Base-by-base conservation (phyloP, 1,139 yeast species). In the Yamadazyma diddensiae region DNA sequence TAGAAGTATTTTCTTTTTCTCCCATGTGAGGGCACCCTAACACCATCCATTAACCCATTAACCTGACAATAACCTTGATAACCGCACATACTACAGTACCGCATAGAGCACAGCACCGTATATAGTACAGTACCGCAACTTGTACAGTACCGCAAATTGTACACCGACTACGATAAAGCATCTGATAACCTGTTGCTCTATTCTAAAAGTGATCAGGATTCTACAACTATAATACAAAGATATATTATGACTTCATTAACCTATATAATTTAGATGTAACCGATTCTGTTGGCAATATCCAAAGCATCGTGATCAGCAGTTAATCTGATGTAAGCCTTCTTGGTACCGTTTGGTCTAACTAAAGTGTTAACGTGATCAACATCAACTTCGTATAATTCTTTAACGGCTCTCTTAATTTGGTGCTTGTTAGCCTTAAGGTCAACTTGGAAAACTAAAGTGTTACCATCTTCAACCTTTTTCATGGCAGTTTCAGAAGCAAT, bases 251-350 rank as follows among this genome's bases (percentile, higher is more conserved):
- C 39, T 37, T 26, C 42, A 34, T 39, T 39, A 35, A 37, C 39
- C 40, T 38, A 34, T 36, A 31, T 35, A 37, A 33, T 57, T 80
- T 79, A 87, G 71, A 87, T 83, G 92, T 88, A 88, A 77, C 97
- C 97, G 67, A 90, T 92, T 79, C 94, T 88, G 95, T 90, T 90
- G 71, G 98, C 99, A 73, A 92, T 90, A 72, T 92, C 99, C 71
- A 94, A 85, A 70, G 98, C 98, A 77, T 92, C 99, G 79, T 83
- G 86, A 75, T 94, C 98, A 69, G 97, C 94, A 64, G 97, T 88
- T 70, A 92, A 85, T 79, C 95, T 88, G 70, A 92, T 92, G 79
- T 84, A 92, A 65, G 99, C 99, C 83, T 94, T 94, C 87, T 92
- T 92, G 77, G 97, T 85, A 73, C 98, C 98, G 72, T 92, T 90